Percentiles rank a stretch among this genome's conserved stretches.
Evolutionary conservation across 768 basidiomycete genomes (phyloP).

Genomic region (Tubosaeta sp.): DNA sequence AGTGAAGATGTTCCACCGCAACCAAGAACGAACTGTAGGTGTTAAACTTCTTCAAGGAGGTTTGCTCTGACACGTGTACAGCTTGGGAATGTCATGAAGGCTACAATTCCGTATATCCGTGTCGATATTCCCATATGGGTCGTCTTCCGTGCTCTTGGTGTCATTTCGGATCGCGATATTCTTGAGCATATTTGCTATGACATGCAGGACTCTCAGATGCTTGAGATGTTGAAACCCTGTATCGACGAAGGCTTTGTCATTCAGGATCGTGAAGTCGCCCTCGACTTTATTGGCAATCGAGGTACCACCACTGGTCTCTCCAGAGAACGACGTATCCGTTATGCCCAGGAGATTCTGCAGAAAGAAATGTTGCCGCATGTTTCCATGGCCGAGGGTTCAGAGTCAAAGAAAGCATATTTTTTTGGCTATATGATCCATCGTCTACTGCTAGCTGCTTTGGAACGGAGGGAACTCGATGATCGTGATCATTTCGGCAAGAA

Average conservation of each 20-base stretch:
- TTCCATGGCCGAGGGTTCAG: conserved; percentile 91
- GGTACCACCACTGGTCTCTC: conserved; percentile 92
- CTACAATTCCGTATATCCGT: conserved; percentile 96
- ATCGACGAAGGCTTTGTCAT: conserved; percentile 99
- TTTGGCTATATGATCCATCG: conserved; percentile 99
- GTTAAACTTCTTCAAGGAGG: not conserved
- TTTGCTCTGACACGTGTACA: conserved; percentile 26
- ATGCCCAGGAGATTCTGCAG: conserved; percentile 96
- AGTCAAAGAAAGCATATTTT: conserved; percentile 99
- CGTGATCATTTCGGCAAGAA: conserved; percentile 99
- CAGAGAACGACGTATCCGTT: conserved; percentile 88
- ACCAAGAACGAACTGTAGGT: conserved; percentile 82
- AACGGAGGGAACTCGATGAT: conserved; percentile 94
- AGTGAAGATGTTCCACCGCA: conserved; percentile 93
- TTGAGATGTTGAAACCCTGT: conserved; percentile 97
- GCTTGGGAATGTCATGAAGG: conserved; percentile 92
- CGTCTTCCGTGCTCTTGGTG: conserved; percentile 95
- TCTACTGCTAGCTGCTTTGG: conserved; percentile 86
- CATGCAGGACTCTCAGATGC: conserved; percentile 91
- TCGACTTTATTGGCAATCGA: conserved; percentile 98
- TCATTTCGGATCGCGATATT: conserved; percentile 96
- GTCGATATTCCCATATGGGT: conserved; percentile 99
- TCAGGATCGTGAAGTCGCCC: conserved; percentile 93
- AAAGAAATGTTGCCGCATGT: conserved; percentile 99
- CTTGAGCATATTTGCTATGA: conserved; percentile 99